Percentiles rank a stretch among this genome's conserved stretches.
Conservation (phyloP, 345 rosid species). For the Passiflora organensis region DNA sequence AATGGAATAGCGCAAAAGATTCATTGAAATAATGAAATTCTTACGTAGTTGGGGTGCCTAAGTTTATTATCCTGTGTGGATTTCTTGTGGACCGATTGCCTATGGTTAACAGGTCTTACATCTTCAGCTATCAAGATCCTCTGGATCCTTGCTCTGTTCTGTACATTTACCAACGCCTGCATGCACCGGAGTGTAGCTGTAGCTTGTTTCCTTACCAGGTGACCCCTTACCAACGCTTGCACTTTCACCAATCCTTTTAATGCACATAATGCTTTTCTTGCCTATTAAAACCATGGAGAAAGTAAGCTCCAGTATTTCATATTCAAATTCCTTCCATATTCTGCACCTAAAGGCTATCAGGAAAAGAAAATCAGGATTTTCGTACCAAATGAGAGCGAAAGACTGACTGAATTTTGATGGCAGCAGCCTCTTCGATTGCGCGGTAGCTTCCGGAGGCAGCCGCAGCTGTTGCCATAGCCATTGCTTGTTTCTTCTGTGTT, state of each 20-base stretch:
- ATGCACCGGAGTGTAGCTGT: constrained; percentile 27
- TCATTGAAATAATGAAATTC: constrained; percentile 9
- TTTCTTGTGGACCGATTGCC: constrained; percentile 49
- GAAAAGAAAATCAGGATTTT: neutral
- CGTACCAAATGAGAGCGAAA: constrained; percentile 86
- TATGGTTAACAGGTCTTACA: constrained; percentile 29
- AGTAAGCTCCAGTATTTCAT: neutral
- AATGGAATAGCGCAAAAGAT: neutral
- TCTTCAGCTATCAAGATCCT: constrained; percentile 55
- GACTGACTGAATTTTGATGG: constrained; percentile 64
- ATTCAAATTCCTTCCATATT: neutral
- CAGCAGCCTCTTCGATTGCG: constrained; percentile 53
- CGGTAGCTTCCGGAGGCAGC: constrained; percentile 22
- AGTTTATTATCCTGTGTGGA: constrained; percentile 36
- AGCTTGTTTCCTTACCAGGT: constrained; percentile 33
- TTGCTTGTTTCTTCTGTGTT: constrained; percentile 42
- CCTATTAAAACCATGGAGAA: constrained; percentile 40
- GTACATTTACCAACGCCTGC: constrained; percentile 27
- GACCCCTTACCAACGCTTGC: constrained; percentile 32
- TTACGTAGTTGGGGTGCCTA: constrained; percentile 39
- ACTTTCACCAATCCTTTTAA: constrained; percentile 37
- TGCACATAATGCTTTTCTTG: constrained; percentile 83
- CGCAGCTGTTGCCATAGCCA: constrained; percentile 40
- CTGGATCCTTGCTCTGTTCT: constrained; percentile 43
- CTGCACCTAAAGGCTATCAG: no score